These are phyloP conservation scores for Pelargonium nanum DNA, from an alignment of 345 rosid species.

Conservation along the genomic window DNA sequence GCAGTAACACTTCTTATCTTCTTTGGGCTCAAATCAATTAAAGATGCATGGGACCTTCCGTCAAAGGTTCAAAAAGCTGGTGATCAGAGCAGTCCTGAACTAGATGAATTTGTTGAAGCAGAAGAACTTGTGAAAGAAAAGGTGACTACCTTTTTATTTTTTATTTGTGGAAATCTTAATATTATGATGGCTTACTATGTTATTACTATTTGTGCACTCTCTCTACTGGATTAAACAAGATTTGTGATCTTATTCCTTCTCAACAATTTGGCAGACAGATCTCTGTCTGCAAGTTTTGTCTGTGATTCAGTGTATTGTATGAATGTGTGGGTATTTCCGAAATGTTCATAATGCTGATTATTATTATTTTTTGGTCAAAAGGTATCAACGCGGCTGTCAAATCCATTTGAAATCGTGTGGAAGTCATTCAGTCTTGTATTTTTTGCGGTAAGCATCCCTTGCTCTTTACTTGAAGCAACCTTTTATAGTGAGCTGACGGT, in stretches of 20 bases:
- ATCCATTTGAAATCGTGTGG: conserved; percentile 83
- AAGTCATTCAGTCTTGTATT: conserved; percentile 92
- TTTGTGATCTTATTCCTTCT: not conserved
- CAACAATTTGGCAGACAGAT: not conserved
- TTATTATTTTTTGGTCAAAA: conserved; percentile 20
- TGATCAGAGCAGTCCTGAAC: conserved; percentile 44
- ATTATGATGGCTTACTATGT: not conserved
- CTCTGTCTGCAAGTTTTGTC: not conserved
- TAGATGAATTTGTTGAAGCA: conserved; percentile 79
- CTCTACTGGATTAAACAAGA: not conserved
- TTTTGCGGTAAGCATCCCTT: conserved; percentile 70
- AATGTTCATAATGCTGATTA: not conserved
- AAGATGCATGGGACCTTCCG: conserved; percentile 95
- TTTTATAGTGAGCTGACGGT: not conserved
- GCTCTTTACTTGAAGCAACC: not conserved
- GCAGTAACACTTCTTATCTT: conserved; percentile 80
- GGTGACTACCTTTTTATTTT: conserved; percentile 21
- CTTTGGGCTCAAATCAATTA: conserved; percentile 91
- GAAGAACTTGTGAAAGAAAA: conserved; percentile 90
- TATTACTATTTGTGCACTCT: not conserved
- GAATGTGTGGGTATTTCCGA: not conserved
- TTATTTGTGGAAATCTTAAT: not conserved
- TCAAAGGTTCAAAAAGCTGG: conserved; percentile 40
- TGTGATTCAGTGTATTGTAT: not conserved
- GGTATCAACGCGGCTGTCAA: conserved; percentile 69